phyloP scores from a whole-genome alignment of 768 basidiomycete species.

The Mycena venus region DNA sequence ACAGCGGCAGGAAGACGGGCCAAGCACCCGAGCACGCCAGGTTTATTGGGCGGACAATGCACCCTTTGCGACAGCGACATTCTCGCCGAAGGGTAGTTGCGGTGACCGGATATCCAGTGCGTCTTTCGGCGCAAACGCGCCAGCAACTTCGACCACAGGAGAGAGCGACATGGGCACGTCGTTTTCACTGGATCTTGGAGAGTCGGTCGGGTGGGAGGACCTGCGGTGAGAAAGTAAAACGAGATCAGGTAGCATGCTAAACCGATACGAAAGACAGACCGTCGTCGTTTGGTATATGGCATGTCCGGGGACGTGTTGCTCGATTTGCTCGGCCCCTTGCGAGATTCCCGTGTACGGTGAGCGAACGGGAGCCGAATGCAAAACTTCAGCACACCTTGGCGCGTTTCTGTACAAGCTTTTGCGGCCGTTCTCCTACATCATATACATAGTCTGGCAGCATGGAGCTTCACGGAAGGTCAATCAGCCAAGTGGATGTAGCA shows the following conservation, averaged over 20 bases:
- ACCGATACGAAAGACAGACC: conserved; percentile 22
- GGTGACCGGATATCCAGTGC: conserved; percentile 54
- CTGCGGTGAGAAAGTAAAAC: conserved; percentile 42
- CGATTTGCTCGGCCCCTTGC: conserved; percentile 58
- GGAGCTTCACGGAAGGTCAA: conserved; percentile 59
- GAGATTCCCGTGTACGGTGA: conserved; percentile 22
- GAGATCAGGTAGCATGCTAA: conserved; percentile 36
- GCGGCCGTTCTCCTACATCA: conserved; percentile 84
- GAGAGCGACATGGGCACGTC: conserved; percentile 42
- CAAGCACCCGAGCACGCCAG: conserved; percentile 20
- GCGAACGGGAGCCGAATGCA: conserved; percentile 19
- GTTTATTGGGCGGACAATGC: conserved; percentile 37
- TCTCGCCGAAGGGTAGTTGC: conserved; percentile 59
- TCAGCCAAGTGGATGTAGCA: conserved; percentile 20
- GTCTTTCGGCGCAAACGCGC: conserved; percentile 50
- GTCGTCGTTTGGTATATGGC: conserved; percentile 61
- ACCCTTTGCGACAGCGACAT: conserved; percentile 51
- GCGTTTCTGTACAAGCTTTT: conserved; percentile 79
- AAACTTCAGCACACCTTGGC: conserved; percentile 65
- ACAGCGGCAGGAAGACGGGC: conserved; percentile 13
- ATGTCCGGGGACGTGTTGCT: conserved; percentile 61
- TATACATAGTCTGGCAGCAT: conserved; percentile 86
- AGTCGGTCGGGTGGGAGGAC: conserved; percentile 42
- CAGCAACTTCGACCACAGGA: conserved; percentile 39
- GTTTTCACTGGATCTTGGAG: conserved; percentile 45